Conservation (phyloP, 2,329 filamentous ascomycete species). For the Xylaria multiplex region DNA sequence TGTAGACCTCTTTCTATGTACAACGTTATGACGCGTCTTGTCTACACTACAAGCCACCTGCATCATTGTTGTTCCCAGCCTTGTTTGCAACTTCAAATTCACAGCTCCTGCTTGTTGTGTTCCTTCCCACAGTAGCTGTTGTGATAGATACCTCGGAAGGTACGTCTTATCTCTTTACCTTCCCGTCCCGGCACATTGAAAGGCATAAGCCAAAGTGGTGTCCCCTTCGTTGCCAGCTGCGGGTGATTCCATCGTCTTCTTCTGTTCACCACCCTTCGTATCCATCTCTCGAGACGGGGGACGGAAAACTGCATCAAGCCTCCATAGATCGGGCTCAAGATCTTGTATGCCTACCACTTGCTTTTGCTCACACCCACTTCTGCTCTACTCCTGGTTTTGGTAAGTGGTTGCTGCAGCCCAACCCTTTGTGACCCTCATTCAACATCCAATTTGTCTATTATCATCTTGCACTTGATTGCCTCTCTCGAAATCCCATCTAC, state of each 20-base stretch:
- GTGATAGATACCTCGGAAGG: constrained; percentile 22
- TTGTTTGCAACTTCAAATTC: neutral
- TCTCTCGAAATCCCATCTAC: neutral
- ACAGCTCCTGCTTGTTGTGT: constrained; percentile 8
- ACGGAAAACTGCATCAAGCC: constrained; percentile 37
- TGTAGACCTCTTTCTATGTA: too few relatives aligned
- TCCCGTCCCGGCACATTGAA: neutral
- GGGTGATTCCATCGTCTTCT: constrained; percentile 22
- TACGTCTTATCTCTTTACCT: constrained; percentile 19
- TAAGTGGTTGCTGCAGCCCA: constrained; percentile 25
- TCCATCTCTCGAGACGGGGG: constrained; percentile 27
- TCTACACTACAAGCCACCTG: neutral
- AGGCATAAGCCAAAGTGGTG: neutral
- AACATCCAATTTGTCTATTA: neutral
- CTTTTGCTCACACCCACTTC: constrained; percentile 44
- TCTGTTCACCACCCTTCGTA: constrained; percentile 35
- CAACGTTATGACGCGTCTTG: neutral
- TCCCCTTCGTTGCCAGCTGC: neutral
- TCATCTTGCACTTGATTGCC: neutral
- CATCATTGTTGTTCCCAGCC: neutral
- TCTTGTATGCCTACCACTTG: constrained; percentile 54
- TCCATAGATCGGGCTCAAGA: constrained; percentile 44
- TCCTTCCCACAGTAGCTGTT: constrained; percentile 13
- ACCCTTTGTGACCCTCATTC: neutral
- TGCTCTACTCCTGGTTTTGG: constrained; percentile 38